phyloP scores from a whole-genome alignment of 2,329 filamentous ascomycete species.

The Aspergillus cejpii region DNA sequence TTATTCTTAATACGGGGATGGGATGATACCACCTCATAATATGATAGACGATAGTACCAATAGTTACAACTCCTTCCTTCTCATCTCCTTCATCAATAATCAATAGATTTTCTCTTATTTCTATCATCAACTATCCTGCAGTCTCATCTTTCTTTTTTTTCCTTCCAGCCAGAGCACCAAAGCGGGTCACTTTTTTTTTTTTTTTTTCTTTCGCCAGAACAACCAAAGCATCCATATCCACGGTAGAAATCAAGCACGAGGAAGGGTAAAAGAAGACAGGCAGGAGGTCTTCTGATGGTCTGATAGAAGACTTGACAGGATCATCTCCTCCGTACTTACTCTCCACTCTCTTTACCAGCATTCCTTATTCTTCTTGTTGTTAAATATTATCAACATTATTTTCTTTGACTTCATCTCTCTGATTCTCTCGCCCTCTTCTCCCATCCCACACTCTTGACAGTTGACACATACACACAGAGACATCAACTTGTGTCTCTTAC shows the following conservation, averaged over 20 bases:
- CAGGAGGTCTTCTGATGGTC: too few species aligned
- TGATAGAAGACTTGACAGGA: not conserved
- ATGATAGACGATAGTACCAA: too few species aligned
- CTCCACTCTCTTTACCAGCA: not conserved
- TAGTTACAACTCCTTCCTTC: too few species aligned
- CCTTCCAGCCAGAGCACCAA: not conserved
- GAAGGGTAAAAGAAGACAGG: not conserved
- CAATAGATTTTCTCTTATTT: too few species aligned
- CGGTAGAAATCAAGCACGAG: not conserved
- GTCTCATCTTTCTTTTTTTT: not conserved
- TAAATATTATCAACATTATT: not conserved
- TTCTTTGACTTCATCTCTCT: not conserved
- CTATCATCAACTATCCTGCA: not conserved
- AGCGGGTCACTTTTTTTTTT: not conserved
- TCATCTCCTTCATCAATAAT: not conserved
- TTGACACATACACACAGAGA: not conserved
- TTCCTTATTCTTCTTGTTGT: not conserved
- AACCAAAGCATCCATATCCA: not conserved
- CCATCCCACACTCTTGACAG: too few species aligned
- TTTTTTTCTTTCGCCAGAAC: not conserved
- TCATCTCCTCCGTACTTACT: not conserved
- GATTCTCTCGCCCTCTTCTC: too few species aligned
- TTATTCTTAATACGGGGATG: too few species aligned
- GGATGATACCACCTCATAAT: too few species aligned
- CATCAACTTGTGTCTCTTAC: not conserved